A percentile compares a stretch with the other conserved stretches of the same genome.
Evolutionary conservation across 1,284 basidiomycete genomes (phyloP).

Genomic region (Coniferiporia sulphurascens): DNA sequence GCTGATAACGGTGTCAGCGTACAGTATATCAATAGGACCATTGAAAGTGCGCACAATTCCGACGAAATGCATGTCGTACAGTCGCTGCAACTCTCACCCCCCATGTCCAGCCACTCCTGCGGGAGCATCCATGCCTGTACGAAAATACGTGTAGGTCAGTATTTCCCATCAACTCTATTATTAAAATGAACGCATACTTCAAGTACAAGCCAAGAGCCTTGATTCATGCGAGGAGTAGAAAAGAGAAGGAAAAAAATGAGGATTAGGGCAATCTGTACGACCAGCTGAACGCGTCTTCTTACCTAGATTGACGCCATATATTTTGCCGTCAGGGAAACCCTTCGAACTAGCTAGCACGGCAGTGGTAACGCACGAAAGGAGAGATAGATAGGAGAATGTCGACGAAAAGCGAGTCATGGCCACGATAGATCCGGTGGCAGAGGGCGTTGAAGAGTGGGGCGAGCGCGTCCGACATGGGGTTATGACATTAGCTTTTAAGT

Average conservation of each 20-base stretch:
- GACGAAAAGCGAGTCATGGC: too few species aligned
- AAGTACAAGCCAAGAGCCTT: conserved; percentile 43
- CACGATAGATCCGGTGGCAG: too few species aligned
- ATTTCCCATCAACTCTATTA: neutral
- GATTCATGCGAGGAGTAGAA: too few species aligned
- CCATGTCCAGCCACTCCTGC: conserved; percentile 62
- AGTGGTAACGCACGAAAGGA: too few species aligned
- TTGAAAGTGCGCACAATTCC: conserved; percentile 46
- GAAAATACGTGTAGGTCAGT: neutral
- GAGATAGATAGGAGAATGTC: too few species aligned
- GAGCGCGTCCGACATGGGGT: too few species aligned
- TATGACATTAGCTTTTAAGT: too few species aligned
- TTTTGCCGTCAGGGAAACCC: conserved; percentile 32
- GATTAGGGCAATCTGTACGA: conserved; percentile 5
- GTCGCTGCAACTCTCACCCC: conserved; percentile 48
- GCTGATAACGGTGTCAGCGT: conserved; percentile 30
- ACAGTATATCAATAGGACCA: neutral
- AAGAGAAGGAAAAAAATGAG: neutral
- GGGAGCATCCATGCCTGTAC: conserved; percentile 61
- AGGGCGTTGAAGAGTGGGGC: too few species aligned
- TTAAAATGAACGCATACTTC: conserved; percentile 28
- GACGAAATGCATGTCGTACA: conserved; percentile 53
- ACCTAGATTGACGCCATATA: conserved; percentile 64
- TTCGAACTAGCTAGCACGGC: neutral
- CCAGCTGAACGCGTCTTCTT: conserved; percentile 30